These are phyloP conservation scores for Arabidopsis hybrid DNA, from an alignment of 441 rosid species.

Conservation along the genomic window DNA sequence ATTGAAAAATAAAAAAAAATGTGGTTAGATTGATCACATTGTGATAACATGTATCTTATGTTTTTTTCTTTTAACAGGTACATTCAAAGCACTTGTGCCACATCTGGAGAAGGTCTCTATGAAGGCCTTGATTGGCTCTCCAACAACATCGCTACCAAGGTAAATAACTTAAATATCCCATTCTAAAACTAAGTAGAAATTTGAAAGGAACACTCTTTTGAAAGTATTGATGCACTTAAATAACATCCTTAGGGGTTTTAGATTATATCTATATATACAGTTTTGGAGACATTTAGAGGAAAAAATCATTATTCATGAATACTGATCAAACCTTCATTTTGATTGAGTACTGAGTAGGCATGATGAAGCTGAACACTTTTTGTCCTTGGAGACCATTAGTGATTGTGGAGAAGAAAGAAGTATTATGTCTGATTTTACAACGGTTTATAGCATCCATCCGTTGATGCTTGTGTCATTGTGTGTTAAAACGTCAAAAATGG, in stretches of 20 bases:
- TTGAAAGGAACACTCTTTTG: not conserved
- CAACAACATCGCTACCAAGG: constrained; percentile 53
- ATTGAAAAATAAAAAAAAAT: no score
- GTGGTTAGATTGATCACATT: constrained; percentile 15
- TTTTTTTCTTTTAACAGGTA: constrained; percentile 37
- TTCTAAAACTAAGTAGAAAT: constrained; percentile 11
- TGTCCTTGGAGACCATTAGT: constrained; percentile 38
- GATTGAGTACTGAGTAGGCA: constrained; percentile 31
- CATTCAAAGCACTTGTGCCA: constrained; percentile 51
- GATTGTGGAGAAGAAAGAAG: constrained; percentile 36
- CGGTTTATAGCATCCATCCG: constrained; percentile 10
- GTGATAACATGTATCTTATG: constrained; percentile 2
- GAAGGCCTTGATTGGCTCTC: constrained; percentile 55
- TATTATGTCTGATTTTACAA: constrained; percentile 30
- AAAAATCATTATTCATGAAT: not conserved
- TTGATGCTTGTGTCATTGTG: constrained; percentile 19
- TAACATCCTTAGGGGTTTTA: not conserved
- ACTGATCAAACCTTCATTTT: constrained; percentile 30
- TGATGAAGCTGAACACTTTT: constrained; percentile 41
- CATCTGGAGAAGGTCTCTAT: constrained; percentile 53
- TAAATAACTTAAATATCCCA: constrained; percentile 6
- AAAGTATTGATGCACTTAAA: not conserved
- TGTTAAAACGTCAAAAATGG: not conserved
- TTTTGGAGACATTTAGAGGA: no score
- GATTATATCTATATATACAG: not conserved